Evolutionary conservation across 2,329 filamentous ascomycete genomes (phyloP), one percentile per base, ranked within the genome.

Genomic region (Podosphaera leucotricha): DNA sequence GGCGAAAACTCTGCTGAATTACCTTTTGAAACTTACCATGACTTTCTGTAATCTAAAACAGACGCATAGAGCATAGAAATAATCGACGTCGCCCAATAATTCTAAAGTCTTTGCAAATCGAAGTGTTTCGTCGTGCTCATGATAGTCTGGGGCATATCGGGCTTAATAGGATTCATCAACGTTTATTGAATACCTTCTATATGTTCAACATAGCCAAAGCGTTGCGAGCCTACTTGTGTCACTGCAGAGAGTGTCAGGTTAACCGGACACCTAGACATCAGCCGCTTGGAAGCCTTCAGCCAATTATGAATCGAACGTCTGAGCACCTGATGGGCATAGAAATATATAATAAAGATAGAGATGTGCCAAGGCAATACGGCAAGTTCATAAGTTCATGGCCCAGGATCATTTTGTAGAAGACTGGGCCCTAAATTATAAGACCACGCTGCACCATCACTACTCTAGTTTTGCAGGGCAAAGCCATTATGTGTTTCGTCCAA

Each of bases 211-310:
- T 38, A 19, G 10, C 37, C 18, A 38, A 38, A 38, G 8, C 18
- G 2, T 38, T 38, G 15, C 37, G 37, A 13, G 20, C 37, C 18
- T 20, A 70, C 72, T 3, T 57, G 63, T 44, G 54, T 33, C 38
- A 62, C 46, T 55, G 63, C 37, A 52, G 43, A 41, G 18, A 56
- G 61, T 41, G 60, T 50, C 22, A 47, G 51, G 40, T 38, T 22
- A 20, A 38, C 20, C 37, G 16, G 6, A 38, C 37, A 38, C 37
- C 37, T 42, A 42, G 40, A 22, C 40, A 42, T 33, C 22, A 8
- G 26, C 22, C 22, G 22, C 8, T 24, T 24, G 22, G 22, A 24
- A 24, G 8, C 22, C 22, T 24, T 8, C 22, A 24, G 8, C 22
- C 22, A 24, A 24, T 24, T n/a, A n/a, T n/a, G n/a, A n/a, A n/a